Evolutionary conservation across 2,329 filamentous ascomycete genomes (phyloP).

Genomic region (Teratosphaeria nubilosa): DNA sequence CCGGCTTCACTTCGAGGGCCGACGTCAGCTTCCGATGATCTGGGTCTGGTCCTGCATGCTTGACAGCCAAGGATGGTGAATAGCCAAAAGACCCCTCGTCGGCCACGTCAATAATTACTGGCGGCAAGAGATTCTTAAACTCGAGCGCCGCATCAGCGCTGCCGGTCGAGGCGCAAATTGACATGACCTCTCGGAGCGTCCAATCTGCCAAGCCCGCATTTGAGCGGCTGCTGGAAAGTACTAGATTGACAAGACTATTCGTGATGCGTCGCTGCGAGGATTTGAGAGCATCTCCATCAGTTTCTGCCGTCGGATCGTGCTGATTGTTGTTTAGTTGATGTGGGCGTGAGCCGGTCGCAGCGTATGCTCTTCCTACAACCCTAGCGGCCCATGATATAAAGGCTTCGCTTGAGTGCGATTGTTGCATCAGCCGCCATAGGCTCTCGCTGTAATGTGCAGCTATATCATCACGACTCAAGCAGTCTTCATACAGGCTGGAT

Average conservation of each 20-base stretch:
- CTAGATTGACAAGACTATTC: slow-evolving; percentile 19
- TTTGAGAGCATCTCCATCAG: slow-evolving; percentile 4
- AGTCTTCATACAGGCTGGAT: slow-evolving; percentile 49
- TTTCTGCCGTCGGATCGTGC: neutral
- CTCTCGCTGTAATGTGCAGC: slow-evolving; percentile 35
- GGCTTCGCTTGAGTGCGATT: slow-evolving; percentile 9
- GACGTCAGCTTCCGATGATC: slow-evolving; percentile 7
- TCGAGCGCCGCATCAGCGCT: slow-evolving; percentile 14
- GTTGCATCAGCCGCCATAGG: slow-evolving; percentile 15
- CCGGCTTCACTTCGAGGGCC: slow-evolving; percentile 8
- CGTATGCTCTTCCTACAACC: slow-evolving; percentile 74
- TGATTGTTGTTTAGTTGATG: neutral
- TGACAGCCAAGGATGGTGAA: slow-evolving; percentile 9
- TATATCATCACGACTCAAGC: slow-evolving; percentile 57
- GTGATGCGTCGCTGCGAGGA: slow-evolving; percentile 27
- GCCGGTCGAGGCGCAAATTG: slow-evolving; percentile 10
- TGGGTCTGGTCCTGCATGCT: neutral
- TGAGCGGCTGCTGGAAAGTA: slow-evolving; percentile 20
- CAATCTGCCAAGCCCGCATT: slow-evolving; percentile 38
- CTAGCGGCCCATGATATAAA: slow-evolving; percentile 69
- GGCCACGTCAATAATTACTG: slow-evolving; percentile 14
- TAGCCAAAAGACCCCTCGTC: slow-evolving; percentile 17
- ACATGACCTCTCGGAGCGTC: slow-evolving; percentile 19
- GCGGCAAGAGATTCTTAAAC: slow-evolving; percentile 22
- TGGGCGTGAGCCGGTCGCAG: slow-evolving; percentile 31